Evolutionary conservation across 768 basidiomycete genomes (phyloP), one percentile per base, ranked within the genome.

Genomic region (Coprinopsis strossmayeri): DNA sequence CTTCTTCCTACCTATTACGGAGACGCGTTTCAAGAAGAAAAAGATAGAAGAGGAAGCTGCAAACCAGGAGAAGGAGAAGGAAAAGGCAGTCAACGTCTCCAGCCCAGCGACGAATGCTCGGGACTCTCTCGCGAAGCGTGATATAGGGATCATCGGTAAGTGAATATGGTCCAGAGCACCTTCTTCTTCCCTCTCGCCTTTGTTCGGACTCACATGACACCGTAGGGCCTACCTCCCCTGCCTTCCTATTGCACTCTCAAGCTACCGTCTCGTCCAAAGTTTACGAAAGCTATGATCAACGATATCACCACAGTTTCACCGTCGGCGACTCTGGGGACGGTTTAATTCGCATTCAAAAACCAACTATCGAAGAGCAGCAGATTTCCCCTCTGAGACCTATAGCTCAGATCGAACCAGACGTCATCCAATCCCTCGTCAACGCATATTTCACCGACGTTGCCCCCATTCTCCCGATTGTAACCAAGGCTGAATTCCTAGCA

Each of bases 21-120:
- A 98, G 66, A 99, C 96, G 0, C 84, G 96, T 17, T 99, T 97
- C 77, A 97, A 97, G 71, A 96, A 96, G 73, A 92, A 92, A 70
- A 86, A 87, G 56, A 50, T 82, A 37, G 87, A 92, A 58, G 84
- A 89, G 57, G 87, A 87, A 45, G 66, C 70, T 1, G 53, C 53
- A 10, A 27, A 54, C 5, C 43, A 52, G 15, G 41, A 70, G n/a
- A 50, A 61, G 40, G 57, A 70, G n/a, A 51, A 61, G 40, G 57
- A 57, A 10, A 69, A 63, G 48, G 45, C 61, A 20, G 55, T 62
- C 3, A 43, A 61, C 9, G 72, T 81, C 18, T 35, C 42, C n/a
- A 53, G 40, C 48, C 39, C 52, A 21, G 49, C 49, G n/a, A 47
- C 80, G 4, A 67, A 70, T 18, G 10, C 9, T 41, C 58, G 65